A percentile compares a stretch with the other conserved stretches of the same genome.
These are phyloP conservation scores for Moesziomyces antarcticus DNA, from an alignment of 1,284 basidiomycete species.

Conservation along the genomic window DNA sequence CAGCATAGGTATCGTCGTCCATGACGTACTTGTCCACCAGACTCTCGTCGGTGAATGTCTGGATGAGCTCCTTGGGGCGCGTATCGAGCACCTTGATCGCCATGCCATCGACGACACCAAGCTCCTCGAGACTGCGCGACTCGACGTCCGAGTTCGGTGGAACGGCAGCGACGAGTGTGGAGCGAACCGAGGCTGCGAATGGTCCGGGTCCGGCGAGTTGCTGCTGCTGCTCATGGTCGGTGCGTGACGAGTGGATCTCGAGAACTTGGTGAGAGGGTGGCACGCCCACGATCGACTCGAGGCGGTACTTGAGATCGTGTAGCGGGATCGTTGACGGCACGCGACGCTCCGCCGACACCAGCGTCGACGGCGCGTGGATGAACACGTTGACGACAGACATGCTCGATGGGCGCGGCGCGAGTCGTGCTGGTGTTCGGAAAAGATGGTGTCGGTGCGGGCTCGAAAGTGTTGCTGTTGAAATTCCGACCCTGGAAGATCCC, in stretches of 20 bases:
- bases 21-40: slow-evolving; percentile 94
- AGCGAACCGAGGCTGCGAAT: slow-evolving; percentile 46
- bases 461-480: slow-evolving; percentile 4
- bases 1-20: slow-evolving; percentile 82
- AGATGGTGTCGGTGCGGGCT: not conserved
- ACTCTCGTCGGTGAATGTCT: slow-evolving; percentile 83
- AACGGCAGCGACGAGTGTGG: slow-evolving; percentile 71
- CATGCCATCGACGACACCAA: slow-evolving; percentile 77
- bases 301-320: slow-evolving; percentile 74
- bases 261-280: slow-evolving; percentile 68
- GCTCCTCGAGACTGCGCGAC: slow-evolving; percentile 76
- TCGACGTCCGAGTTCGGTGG: slow-evolving; percentile 75
- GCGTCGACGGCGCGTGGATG: slow-evolving; percentile 54
- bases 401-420: not conserved
- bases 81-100: slow-evolving; percentile 76
- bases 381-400: slow-evolving; percentile 57
- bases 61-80: slow-evolving; percentile 72
- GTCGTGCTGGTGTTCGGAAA: not conserved
- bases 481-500: not conserved
- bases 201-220: slow-evolving; percentile 24
- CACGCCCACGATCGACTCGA: slow-evolving; percentile 91
- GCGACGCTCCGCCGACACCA: slow-evolving; percentile 54
- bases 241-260: slow-evolving; percentile 72
- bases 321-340: slow-evolving; percentile 47
- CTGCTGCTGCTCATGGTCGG: slow-evolving; percentile 50